These are phyloP conservation scores for Scutellaria minor DNA, from an alignment of 257 asterid genomes.

Conservation along the genomic window DNA sequence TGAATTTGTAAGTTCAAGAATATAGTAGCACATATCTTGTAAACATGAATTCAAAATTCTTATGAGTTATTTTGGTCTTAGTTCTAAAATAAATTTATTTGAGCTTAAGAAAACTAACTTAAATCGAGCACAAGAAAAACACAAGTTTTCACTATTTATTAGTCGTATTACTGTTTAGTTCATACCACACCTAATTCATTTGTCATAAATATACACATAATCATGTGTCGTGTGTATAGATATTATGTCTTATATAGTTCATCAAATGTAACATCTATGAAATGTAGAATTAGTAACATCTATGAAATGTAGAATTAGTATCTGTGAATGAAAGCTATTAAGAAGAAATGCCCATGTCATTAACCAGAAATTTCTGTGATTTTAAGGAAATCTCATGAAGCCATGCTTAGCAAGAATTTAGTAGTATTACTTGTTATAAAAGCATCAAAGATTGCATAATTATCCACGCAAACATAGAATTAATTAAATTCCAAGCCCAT, in stretches of 20 bases:
- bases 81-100: neutral
- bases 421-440: slow-evolving; percentile 2
- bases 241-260: no score
- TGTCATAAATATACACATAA: no score
- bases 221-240: no score
- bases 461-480: slow-evolving; percentile 16
- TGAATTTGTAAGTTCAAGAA: no score
- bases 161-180: no score
- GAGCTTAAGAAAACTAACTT: neutral
- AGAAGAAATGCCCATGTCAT: neutral
- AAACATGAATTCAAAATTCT: neutral
- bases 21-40: neutral
- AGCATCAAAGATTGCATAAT: slow-evolving; percentile 20
- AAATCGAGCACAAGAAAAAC: no score
- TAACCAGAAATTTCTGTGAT: neutral
- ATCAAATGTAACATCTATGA: no score
- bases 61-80: neutral
- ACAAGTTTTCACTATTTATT: no score
- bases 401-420: neutral
- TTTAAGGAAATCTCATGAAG: slow-evolving; percentile 12
- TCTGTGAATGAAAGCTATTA: no score
- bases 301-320: no score
- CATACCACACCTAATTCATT: no score
- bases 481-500: neutral
- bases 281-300: no score